Percentiles rank a stretch among this genome's conserved stretches.
Evolutionary conservation across 352 stramenopile species (phyloP).

Genomic region (Phytophthora melonis): DNA sequence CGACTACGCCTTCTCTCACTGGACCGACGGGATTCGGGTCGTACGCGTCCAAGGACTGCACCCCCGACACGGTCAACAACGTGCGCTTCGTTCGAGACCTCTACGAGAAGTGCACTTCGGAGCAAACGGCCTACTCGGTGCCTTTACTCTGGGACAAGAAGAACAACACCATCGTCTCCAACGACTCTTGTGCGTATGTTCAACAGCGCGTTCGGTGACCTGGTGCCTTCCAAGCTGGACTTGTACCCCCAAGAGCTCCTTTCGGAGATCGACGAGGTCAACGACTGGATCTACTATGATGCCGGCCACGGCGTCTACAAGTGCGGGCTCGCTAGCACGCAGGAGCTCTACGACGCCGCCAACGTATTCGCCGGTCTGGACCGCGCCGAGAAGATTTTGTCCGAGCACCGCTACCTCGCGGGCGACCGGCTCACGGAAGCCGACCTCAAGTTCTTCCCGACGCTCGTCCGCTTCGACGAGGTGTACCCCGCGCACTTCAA

Average conservation of each 20-base stretch:
- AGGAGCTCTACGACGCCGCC: conserved; percentile 84
- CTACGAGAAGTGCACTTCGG: conserved; percentile 76
- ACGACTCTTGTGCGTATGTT: conserved; percentile 97
- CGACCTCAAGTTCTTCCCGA: conserved; percentile 93
- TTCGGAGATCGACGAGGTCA: conserved; percentile 82
- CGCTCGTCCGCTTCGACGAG: conserved; percentile 94
- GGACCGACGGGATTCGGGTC: conserved; percentile 41
- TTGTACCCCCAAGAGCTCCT: conserved; percentile 88
- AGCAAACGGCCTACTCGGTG: conserved; percentile 90
- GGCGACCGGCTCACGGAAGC: conserved; percentile 75
- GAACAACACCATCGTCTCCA: conserved; percentile 94
- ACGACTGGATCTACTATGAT: conserved; percentile 91
- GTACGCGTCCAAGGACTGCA: conserved; percentile 46
- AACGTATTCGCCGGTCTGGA: conserved; percentile 89
- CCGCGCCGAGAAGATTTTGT: conserved; percentile 72
- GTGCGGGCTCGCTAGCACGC: conserved; percentile 56
- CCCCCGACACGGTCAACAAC: conserved; percentile 69
- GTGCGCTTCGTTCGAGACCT: conserved; percentile 83
- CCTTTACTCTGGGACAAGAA: conserved; percentile 96
- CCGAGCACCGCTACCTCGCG: conserved; percentile 70
- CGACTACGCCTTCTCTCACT: conserved; percentile 42
- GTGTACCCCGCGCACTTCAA: conserved; percentile 89
- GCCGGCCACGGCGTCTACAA: conserved; percentile 94
- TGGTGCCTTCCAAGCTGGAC: conserved; percentile 80
- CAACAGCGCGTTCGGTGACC: conserved; percentile 91